Percentiles rank a stretch among this genome's conserved stretches.
Conservation (phyloP, 2,329 filamentous ascomycete species). For the Trichoderma simmonsii region DNA sequence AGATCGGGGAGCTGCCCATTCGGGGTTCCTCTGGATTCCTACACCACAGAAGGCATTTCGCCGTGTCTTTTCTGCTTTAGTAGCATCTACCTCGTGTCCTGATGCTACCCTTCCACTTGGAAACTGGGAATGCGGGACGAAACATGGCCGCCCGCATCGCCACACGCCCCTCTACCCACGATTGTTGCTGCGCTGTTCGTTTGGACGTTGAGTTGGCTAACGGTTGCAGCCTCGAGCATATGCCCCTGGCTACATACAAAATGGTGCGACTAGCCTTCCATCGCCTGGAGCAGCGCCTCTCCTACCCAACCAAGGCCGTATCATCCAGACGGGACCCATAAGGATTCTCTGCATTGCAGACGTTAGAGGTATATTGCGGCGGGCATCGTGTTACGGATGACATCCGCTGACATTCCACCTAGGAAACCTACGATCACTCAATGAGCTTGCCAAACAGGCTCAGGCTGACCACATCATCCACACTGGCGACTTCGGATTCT, state of each 20-base stretch:
- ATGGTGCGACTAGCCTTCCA: conserved; percentile 54
- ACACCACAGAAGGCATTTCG: background rate
- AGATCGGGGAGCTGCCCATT: conserved; percentile 6
- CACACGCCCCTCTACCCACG: background rate
- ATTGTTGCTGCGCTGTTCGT: background rate
- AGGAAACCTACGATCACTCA: conserved; percentile 95
- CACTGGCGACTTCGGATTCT: conserved; percentile 98
- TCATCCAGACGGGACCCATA: conserved; percentile 63
- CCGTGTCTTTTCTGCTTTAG: background rate
- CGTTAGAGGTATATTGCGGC: conserved; percentile 56
- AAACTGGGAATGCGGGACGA: background rate
- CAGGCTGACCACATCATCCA: conserved; percentile 97
- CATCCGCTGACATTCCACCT: background rate
- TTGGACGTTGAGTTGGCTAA: conserved; percentile 24
- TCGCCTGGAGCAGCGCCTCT: conserved; percentile 61
- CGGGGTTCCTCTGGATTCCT: conserved; percentile 14
- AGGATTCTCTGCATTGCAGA: conserved; percentile 69
- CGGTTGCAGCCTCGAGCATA: conserved; percentile 40
- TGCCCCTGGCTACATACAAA: conserved; percentile 59
- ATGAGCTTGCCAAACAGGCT: conserved; percentile 92
- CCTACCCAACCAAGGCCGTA: conserved; percentile 64
- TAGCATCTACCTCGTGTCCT: background rate
- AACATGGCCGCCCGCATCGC: background rate
- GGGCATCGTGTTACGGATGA: background rate
- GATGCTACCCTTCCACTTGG: background rate